A percentile compares a stretch with the other conserved stretches of the same genome.
Evolutionary conservation across 2,329 filamentous ascomycete genomes (phyloP).

Genomic region (Monosporascus sp.): DNA sequence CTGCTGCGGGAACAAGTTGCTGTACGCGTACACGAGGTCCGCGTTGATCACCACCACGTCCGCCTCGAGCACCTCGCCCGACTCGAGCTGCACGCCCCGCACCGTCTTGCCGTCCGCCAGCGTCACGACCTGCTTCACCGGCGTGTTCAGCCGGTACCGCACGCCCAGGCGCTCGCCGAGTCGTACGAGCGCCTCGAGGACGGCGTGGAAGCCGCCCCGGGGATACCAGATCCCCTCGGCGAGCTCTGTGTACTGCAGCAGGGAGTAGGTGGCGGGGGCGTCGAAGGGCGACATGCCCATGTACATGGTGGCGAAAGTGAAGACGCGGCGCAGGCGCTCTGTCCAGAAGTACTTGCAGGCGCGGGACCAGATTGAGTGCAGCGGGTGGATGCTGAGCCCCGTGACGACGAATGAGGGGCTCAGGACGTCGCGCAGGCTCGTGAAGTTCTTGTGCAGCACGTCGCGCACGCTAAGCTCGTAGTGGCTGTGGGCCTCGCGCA

Average conservation of each 20-base stretch:
- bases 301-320: constrained; percentile 78
- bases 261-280: constrained; percentile 67
- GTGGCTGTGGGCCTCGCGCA: constrained; percentile 63
- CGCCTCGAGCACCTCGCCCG: constrained; percentile 54
- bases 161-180: constrained; percentile 60
- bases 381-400: constrained; percentile 60
- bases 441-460: constrained; percentile 65
- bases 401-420: constrained; percentile 54
- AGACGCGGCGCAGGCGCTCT: constrained; percentile 63
- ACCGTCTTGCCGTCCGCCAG: constrained; percentile 46
- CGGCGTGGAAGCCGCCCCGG: constrained; percentile 63
- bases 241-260: constrained; percentile 71
- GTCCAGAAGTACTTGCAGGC: constrained; percentile 65
- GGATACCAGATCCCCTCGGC: constrained; percentile 76
- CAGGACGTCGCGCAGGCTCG: constrained; percentile 51
- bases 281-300: constrained; percentile 78
- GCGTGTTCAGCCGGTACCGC: constrained; percentile 54
- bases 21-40: constrained; percentile 71
- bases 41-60: constrained; percentile 69
- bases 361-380: constrained; percentile 65
- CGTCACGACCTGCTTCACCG: constrained; percentile 52
- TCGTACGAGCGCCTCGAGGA: constrained; percentile 59
- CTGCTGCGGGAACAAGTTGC: constrained; percentile 56
- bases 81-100: constrained; percentile 54
- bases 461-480: constrained; percentile 64